Percentiles rank a stretch among this genome's conserved stretches.
Conservation (phyloP, 495 filamentous ascomycete genomes). For the Amphirosellinia nigrospora region DNA sequence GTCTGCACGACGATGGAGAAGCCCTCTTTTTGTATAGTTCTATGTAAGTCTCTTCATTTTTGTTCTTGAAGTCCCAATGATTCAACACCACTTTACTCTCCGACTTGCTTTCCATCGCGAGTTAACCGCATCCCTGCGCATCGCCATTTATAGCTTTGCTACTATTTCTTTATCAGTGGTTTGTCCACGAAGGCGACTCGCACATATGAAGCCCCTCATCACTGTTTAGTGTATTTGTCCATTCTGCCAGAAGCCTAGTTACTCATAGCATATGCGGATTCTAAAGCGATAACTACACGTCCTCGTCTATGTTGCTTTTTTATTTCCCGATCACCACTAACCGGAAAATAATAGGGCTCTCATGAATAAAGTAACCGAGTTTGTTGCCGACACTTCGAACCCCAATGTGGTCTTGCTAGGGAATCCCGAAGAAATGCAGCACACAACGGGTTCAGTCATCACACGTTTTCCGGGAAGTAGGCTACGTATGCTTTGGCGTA, state of each 20-base stretch:
- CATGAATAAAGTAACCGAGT: not conserved
- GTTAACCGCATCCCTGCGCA: not conserved
- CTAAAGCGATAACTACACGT: not conserved
- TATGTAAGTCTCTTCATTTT: not conserved
- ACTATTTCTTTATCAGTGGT: not conserved
- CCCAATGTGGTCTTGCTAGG: not conserved
- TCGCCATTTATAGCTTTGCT: not conserved
- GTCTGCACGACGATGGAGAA: not conserved
- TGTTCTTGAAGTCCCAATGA: not conserved
- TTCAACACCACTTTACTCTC: not conserved
- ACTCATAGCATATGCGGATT: not conserved
- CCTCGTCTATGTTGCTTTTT: not conserved
- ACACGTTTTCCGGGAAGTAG: not conserved
- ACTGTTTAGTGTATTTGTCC: not conserved
- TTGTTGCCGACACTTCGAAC: not conserved
- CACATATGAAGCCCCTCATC: not conserved
- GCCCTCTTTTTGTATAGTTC: not conserved
- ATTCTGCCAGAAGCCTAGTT: too few species aligned
- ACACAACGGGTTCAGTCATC: not conserved
- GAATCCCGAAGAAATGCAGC: not conserved
- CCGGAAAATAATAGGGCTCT: not conserved
- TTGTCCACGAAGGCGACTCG: not conserved
- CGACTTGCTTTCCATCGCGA: not conserved
- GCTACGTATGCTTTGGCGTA: not conserved
- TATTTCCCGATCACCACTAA: not conserved